phyloP scores from a whole-genome alignment of 805 yeast genomes.

The Hanseniaspora lindneri region DNA sequence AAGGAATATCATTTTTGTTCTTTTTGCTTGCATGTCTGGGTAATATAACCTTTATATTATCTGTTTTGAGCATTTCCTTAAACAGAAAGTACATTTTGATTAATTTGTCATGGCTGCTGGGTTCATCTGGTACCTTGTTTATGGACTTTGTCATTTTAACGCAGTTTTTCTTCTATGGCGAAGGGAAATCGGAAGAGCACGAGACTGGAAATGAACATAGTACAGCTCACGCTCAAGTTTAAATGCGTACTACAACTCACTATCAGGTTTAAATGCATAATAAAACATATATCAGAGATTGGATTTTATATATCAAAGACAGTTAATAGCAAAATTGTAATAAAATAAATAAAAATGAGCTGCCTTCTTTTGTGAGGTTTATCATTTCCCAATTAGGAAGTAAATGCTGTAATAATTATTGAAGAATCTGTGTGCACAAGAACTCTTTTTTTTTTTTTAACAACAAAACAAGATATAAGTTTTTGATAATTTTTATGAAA shows the following conservation, averaged over 20 bases:
- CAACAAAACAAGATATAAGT: too few species aligned
- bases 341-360: too few species aligned
- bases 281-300: not conserved
- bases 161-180: conserved; percentile 69
- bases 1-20: conserved; percentile 86
- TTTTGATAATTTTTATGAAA: too few species aligned
- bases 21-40: conserved; percentile 93
- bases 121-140: conserved; percentile 74
- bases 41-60: conserved; percentile 77
- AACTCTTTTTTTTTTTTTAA: too few species aligned
- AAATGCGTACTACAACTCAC: too few species aligned
- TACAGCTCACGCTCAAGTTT: too few species aligned
- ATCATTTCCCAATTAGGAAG: not conserved
- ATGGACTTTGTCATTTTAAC: conserved; percentile 74
- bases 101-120: conserved; percentile 86
- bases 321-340: too few species aligned
- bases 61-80: conserved; percentile 65
- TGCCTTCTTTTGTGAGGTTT: too few species aligned
- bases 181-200: not conserved
- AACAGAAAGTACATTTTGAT: conserved; percentile 60
- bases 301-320: too few species aligned
- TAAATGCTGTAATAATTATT: not conserved
- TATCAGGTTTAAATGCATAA: too few species aligned
- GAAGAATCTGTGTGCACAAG: not conserved
- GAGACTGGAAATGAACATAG: not conserved